These are phyloP conservation scores for Epichloe coenophiala DNA, from an alignment of 2,329 filamentous ascomycete species.

Conservation along the genomic window DNA sequence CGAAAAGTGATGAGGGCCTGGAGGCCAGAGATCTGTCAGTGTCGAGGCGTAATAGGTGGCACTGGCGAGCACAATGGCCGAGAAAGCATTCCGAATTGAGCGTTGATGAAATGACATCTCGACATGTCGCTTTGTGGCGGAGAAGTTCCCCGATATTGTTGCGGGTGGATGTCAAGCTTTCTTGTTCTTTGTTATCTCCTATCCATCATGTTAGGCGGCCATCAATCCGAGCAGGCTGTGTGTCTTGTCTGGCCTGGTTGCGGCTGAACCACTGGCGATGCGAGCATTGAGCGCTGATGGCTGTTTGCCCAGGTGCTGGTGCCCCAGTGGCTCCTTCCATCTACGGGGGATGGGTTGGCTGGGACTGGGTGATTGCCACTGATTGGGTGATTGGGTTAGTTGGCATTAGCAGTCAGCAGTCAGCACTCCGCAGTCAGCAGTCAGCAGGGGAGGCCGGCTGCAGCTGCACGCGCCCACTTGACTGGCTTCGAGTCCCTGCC, in stretches of 20 bases:
- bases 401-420: too few relatives aligned
- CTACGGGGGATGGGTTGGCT: background rate
- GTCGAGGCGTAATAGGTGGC: background rate
- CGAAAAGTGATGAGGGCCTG: background rate
- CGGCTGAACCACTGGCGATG: too few relatives aligned
- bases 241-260: too few relatives aligned
- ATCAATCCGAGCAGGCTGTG: background rate
- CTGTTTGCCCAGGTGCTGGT: too few relatives aligned
- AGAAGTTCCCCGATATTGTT: background rate
- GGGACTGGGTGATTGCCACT: too few relatives aligned
- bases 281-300: too few relatives aligned
- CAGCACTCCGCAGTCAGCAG: too few relatives aligned
- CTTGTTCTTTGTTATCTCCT: background rate
- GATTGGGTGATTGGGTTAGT: too few relatives aligned
- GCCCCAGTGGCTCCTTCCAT: background rate
- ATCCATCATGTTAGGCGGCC: background rate
- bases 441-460: too few relatives aligned
- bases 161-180: background rate
- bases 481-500: too few relatives aligned
- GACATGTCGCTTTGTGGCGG: slow-evolving; percentile 1
- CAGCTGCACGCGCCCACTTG: too few relatives aligned
- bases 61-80: slow-evolving; percentile 4
- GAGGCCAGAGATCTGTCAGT: background rate
- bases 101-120: background rate
- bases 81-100: background rate